phyloP scores from a whole-genome alignment of 2,329 filamentous ascomycete species.

The Ophiostoma sp. region DNA sequence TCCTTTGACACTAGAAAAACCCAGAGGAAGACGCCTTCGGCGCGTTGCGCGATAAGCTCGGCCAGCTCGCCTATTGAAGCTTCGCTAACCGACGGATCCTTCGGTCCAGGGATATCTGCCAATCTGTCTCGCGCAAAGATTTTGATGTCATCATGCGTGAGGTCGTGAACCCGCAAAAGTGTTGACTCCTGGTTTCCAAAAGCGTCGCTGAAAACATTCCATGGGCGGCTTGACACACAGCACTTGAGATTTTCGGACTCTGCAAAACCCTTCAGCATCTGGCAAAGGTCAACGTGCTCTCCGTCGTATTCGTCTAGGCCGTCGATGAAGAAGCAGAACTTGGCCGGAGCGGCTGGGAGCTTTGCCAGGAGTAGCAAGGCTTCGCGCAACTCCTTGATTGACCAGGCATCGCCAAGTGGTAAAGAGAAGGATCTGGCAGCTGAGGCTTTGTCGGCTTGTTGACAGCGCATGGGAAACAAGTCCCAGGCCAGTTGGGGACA shows the following conservation, averaged over 20 bases:
- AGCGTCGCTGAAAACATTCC: slow-evolving; percentile 14
- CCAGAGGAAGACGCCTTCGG: slow-evolving; percentile 11
- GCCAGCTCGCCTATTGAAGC: background rate
- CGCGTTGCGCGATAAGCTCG: background rate
- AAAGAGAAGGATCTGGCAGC: background rate
- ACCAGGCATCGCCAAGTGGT: background rate
- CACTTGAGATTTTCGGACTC: slow-evolving; percentile 11
- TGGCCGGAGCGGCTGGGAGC: background rate
- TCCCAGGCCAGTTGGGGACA: slow-evolving; percentile 14
- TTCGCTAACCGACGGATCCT: background rate
- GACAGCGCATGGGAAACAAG: background rate
- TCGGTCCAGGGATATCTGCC: background rate
- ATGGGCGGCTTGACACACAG: slow-evolving; percentile 19
- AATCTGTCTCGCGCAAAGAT: background rate
- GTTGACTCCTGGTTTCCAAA: background rate
- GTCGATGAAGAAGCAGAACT: slow-evolving; percentile 20
- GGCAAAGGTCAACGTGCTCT: background rate
- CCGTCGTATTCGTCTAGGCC: slow-evolving; percentile 18
- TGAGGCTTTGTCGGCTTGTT: background rate
- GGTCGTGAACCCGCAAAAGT: slow-evolving; percentile 10
- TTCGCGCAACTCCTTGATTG: background rate
- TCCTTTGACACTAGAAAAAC: background rate
- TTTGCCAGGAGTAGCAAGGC: background rate
- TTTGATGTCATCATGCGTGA: slow-evolving; percentile 11
- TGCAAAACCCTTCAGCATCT: background rate